Conservation (phyloP, 2,329 filamentous ascomycete species). For the Penicillium sp. region DNA sequence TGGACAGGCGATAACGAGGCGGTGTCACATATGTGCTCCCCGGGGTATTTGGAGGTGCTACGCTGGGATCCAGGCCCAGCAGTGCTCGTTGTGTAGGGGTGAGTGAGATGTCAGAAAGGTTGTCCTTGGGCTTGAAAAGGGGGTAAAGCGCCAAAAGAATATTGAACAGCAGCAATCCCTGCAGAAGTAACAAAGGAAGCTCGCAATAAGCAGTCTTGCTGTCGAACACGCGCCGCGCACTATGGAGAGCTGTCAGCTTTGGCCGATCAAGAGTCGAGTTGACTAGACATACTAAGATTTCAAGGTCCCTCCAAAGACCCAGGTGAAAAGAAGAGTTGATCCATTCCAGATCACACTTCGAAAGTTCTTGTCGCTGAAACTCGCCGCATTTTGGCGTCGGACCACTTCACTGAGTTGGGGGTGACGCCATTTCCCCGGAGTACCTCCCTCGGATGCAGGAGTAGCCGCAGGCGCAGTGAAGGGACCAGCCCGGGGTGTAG, state of each 20-base stretch:
- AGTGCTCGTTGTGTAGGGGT: conserved; percentile 82
- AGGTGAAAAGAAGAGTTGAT: conserved; percentile 47
- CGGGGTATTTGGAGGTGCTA: conserved; percentile 58
- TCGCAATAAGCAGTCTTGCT: conserved; percentile 39
- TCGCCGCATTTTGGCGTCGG: conserved; percentile 68
- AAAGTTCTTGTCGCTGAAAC: conserved; percentile 72
- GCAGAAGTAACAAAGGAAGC: conserved; percentile 49
- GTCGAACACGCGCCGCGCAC: conserved; percentile 28
- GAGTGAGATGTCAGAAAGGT: conserved; percentile 81
- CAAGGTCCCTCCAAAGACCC: conserved; percentile 39
- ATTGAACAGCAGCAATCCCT: conserved; percentile 62
- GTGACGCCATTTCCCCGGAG: conserved; percentile 80
- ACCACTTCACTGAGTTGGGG: conserved; percentile 84
- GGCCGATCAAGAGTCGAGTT: neutral
- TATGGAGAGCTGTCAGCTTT: conserved; percentile 8
- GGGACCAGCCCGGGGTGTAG: conserved; percentile 34
- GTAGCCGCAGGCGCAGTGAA: conserved; percentile 9
- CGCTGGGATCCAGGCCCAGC: conserved; percentile 69
- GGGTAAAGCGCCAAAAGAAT: conserved; percentile 66
- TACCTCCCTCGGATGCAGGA: conserved; percentile 29
- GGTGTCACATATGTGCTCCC: conserved; percentile 74
- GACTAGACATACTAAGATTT: conserved; percentile 31
- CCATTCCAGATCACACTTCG: conserved; percentile 64
- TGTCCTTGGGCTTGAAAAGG: conserved; percentile 64
- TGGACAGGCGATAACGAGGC: conserved; percentile 74